Base-by-base conservation (phyloP, 1,284 basidiomycete genomes). In the Apiotrichum domesticum region DNA sequence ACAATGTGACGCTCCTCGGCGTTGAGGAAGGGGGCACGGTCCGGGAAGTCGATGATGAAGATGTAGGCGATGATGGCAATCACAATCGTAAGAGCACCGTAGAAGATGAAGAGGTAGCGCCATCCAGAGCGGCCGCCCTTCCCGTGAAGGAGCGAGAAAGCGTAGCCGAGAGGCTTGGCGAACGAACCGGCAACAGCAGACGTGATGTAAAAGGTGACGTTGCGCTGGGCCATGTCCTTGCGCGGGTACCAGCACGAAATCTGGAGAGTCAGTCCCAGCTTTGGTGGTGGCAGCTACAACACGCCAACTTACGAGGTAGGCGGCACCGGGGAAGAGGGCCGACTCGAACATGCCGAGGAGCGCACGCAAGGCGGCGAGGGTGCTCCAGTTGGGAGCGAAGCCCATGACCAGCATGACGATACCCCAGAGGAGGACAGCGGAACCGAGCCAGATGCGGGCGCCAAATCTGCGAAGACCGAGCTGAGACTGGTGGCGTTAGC, bases 171-270 rank as follows among this genome's bases (percentile, higher is more conserved):
- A 7, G 46, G 50, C 54, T 58, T 59, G 37, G 51, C 57, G 6
- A 63, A 56, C 3, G 52, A 51, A n/a, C 54, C 58, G 8, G 52
- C 47, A 55, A 62, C 64, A 47, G 57, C 56, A 4, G 60, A 63
- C 44, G 57, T 52, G 41, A 77, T 68, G 70, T 80, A 79, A 70
- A 80, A 80, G 42, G 68, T 60, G 6, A 73, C 70, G 63, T 64
- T 56, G 48, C 66, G 65, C 10, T 66, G 64, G 48, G 78, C 76
- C 52, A 76, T 75, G 63, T 79, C 75, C 53, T 69, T 69, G 33
- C 79, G 75, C 2, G 77, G 75, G 66, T 80, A 80, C 79, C 60
- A 80, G 41, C 69, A 73, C 4, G 76, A 73, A 56, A 79, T 74
- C 21, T 21, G 21, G 21, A 21, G 21, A 21, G 21, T 21, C 21